Evolutionary conservation across 257 asterid species (phyloP).

Genomic region (Ophiorrhiza pumila): DNA sequence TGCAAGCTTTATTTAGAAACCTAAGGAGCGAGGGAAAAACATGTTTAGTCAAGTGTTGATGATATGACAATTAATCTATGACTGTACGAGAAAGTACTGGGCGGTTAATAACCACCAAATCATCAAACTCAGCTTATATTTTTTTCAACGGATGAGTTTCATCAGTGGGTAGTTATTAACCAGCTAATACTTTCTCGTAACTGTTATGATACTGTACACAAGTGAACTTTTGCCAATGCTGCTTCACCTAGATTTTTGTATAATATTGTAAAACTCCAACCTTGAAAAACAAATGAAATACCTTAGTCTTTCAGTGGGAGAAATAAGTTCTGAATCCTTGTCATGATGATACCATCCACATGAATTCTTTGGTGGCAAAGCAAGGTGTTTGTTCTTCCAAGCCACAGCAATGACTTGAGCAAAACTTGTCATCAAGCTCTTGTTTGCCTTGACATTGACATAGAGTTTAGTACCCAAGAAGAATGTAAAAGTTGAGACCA

Average conservation of each 20-base stretch:
- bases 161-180: too few relatives aligned
- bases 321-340: conserved; percentile 29
- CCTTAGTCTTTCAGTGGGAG: conserved; percentile 49
- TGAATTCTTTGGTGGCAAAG: conserved; percentile 18
- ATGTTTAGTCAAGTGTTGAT: not conserved
- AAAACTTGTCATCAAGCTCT: conserved; percentile 56
- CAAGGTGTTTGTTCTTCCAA: conserved; percentile 46
- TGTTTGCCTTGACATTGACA: conserved; percentile 38
- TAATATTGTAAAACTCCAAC: not conserved
- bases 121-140: too few relatives aligned
- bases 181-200: too few relatives aligned
- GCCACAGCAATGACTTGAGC: conserved; percentile 42
- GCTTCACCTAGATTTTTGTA: too few relatives aligned
- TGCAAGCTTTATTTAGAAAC: conserved; percentile 56
- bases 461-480: conserved; percentile 49
- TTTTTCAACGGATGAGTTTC: too few relatives aligned
- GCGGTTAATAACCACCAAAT: too few relatives aligned
- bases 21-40: conserved; percentile 8
- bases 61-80: not conserved
- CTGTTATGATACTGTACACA: not conserved
- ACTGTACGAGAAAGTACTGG: too few relatives aligned
- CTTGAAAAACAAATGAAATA: conserved; percentile 7
- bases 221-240: not conserved
- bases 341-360: conserved; percentile 30
- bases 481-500: conserved; percentile 39